A percentile compares a stretch with the other conserved stretches of the same genome.
Conservation (phyloP, 495 filamentous ascomycete species). For the Filosporella fistucella region DNA sequence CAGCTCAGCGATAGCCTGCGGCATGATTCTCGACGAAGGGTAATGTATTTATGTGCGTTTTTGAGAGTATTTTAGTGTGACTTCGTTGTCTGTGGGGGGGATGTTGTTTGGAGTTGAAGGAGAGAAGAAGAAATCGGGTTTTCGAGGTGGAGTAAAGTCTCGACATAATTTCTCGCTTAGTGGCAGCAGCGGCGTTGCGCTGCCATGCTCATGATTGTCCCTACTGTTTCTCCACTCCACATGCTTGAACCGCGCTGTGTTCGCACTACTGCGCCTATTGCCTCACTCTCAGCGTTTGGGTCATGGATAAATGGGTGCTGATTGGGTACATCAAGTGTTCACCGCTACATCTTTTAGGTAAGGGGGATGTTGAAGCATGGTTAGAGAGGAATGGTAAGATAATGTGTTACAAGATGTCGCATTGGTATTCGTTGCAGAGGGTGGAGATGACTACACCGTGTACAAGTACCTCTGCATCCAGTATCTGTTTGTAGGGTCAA, state of each 20-base stretch:
- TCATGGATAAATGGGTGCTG: conserved; percentile 1
- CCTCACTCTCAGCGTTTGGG: neutral
- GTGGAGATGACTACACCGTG: too few relatives aligned
- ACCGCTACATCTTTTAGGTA: conserved; percentile 10
- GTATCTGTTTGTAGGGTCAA: too few relatives aligned
- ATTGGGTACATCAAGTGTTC: conserved; percentile 3
- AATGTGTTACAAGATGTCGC: conserved; percentile 2
- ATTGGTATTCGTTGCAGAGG: conserved; percentile 7
- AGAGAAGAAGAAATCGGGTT: conserved; percentile 23
- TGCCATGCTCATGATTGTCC: neutral
- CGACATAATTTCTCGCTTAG: conserved; percentile 22
- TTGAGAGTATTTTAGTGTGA: conserved; percentile 48
- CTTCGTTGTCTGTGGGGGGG: conserved; percentile 59
- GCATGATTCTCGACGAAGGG: conserved; percentile 81
- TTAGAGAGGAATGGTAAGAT: too few relatives aligned
- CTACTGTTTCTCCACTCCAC: neutral
- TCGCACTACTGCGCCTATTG: neutral
- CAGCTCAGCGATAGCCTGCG: conserved; percentile 90
- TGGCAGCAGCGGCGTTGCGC: conserved; percentile 9
- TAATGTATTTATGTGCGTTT: conserved; percentile 29
- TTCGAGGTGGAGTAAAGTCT: neutral
- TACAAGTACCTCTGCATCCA: too few relatives aligned
- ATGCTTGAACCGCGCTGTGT: neutral
- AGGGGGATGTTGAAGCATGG: neutral
- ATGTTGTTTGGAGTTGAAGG: conserved; percentile 30